Evolutionary conservation across 2,329 filamentous ascomycete species (phyloP).

Genomic region (Metarhizium album): DNA sequence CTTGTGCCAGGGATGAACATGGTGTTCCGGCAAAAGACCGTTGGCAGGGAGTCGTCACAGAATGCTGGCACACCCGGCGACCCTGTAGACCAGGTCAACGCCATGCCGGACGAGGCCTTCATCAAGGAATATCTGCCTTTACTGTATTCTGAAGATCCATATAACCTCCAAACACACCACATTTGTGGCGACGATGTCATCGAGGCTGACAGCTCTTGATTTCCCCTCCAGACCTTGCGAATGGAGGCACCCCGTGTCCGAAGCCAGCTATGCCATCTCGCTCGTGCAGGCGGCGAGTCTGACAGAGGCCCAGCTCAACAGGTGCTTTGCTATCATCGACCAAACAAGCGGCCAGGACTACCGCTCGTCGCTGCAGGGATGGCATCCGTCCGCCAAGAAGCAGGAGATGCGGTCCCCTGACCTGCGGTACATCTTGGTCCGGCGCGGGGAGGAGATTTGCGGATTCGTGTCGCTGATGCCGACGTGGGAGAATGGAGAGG

Average conservation of each 20-base stretch:
- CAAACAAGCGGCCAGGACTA: constrained; percentile 56
- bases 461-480: constrained; percentile 61
- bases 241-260: constrained; percentile 42
- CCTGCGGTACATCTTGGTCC: constrained; percentile 58
- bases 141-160: constrained; percentile 21
- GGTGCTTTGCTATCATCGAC: constrained; percentile 48
- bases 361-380: constrained; percentile 48
- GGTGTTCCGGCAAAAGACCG: too few relatives aligned
- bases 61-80: background rate
- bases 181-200: too few relatives aligned
- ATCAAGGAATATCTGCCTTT: constrained; percentile 1
- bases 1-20: too few relatives aligned
- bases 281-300: constrained; percentile 32
- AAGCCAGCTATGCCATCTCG: constrained; percentile 29
- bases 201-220: background rate
- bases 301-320: constrained; percentile 31
- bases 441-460: constrained; percentile 22
- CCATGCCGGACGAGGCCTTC: constrained; percentile 3
- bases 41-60: too few relatives aligned
- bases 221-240: background rate
- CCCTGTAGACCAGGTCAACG: constrained; percentile 1
- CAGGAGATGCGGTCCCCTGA: constrained; percentile 58
- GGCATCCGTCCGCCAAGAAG: constrained; percentile 50
- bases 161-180: background rate
- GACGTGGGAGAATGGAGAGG: constrained; percentile 53